Evolutionary conservation across 345 rosid species (phyloP).

Genomic region (Ailanthus altissimus): DNA sequence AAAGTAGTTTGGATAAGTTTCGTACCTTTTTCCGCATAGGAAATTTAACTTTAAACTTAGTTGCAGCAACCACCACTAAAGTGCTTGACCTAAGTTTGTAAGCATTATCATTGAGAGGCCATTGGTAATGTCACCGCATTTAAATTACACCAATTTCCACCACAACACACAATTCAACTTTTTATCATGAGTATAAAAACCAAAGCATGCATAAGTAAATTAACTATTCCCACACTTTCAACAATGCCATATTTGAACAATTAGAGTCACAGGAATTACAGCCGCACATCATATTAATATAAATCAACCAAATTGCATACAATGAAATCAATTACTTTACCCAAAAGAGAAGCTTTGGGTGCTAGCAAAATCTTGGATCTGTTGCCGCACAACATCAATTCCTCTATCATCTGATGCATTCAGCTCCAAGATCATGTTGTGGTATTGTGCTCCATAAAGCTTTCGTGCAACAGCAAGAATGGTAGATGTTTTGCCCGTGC

Average conservation of each 20-base stretch:
- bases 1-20: neutral
- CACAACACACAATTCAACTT: neutral
- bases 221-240: neutral
- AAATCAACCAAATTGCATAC: neutral
- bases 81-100: slow-evolving; percentile 1
- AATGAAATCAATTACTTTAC: slow-evolving; percentile 21
- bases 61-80: neutral
- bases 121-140: neutral
- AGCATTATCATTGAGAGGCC: neutral
- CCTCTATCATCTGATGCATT: slow-evolving; percentile 98
- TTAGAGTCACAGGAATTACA: slow-evolving; percentile 9
- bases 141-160: neutral
- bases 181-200: neutral
- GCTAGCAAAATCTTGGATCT: slow-evolving; percentile 97
- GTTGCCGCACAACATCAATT: slow-evolving; percentile 89
- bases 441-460: slow-evolving; percentile 84
- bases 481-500: slow-evolving; percentile 98
- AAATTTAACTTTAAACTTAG: slow-evolving; percentile 1
- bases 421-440: slow-evolving; percentile 92
- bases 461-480: slow-evolving; percentile 95
- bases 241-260: neutral
- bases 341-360: slow-evolving; percentile 94
- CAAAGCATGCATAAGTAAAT: neutral
- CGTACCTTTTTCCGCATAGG: neutral
- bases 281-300: neutral